Conservation (phyloP, 1,284 basidiomycete species). For the Apiotrichum sp. region DNA sequence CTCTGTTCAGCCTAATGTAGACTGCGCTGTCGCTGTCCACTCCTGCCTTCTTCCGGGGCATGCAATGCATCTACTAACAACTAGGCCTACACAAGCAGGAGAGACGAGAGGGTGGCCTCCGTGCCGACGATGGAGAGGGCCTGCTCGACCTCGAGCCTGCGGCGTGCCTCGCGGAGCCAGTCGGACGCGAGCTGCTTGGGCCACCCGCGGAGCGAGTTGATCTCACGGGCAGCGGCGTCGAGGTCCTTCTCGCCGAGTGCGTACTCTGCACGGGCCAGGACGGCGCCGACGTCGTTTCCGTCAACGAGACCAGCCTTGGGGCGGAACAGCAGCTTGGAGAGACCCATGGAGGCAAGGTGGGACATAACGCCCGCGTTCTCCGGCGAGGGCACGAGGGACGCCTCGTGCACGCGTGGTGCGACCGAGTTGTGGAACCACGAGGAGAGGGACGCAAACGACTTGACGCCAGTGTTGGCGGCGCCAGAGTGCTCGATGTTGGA, state of each 20-base stretch:
- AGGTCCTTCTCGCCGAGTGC: constrained; percentile 87
- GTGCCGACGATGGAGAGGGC: constrained; percentile 84
- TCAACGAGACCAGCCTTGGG: constrained; percentile 61
- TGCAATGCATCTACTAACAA: constrained; percentile 10
- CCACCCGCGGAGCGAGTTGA: constrained; percentile 84
- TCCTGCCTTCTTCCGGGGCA: not conserved
- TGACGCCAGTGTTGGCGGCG: constrained; percentile 76
- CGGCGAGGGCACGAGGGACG: constrained; percentile 72
- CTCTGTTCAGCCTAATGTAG: too few relatives aligned
- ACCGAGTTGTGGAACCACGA: constrained; percentile 85
- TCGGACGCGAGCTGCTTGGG: constrained; percentile 76
- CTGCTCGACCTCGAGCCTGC: constrained; percentile 85
- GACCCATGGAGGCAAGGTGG: constrained; percentile 71
- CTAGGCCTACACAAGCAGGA: constrained; percentile 48
- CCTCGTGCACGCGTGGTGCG: constrained; percentile 73
- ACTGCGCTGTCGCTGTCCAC: too few relatives aligned
- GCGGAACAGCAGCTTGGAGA: constrained; percentile 73
- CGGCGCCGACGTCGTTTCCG: constrained; percentile 78
- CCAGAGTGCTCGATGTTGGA: constrained; percentile 67
- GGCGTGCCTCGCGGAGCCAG: constrained; percentile 86
- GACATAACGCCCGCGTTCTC: constrained; percentile 76
- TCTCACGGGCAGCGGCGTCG: constrained; percentile 80
- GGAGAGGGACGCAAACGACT: constrained; percentile 79
- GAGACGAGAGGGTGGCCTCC: constrained; percentile 61
- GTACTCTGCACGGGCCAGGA: constrained; percentile 83